These are phyloP conservation scores for Yamadazyma nakazawae DNA, from an alignment of 805 yeast species.

Conservation along the genomic window DNA sequence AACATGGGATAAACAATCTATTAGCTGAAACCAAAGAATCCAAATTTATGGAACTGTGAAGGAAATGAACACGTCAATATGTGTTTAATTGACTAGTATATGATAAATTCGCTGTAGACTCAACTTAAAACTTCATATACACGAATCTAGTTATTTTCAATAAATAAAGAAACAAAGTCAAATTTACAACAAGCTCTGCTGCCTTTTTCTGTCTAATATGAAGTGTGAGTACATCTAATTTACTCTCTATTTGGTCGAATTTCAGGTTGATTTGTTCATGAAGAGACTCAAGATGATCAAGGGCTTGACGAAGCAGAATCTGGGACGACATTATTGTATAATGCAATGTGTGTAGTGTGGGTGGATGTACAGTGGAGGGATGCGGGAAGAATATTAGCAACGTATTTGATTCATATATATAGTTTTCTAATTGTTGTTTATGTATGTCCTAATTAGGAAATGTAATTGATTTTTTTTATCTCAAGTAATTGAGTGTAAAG, in stretches of 20 bases:
- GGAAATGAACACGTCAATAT: neutral
- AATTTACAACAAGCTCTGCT: slow-evolving; percentile 1
- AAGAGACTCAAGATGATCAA: slow-evolving; percentile 2
- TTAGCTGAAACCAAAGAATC: neutral
- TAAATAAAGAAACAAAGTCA: slow-evolving; percentile 4
- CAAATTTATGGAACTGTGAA: neutral
- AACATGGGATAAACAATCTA: slow-evolving; percentile 32
- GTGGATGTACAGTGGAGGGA: neutral
- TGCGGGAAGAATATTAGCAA: neutral
- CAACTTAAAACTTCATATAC: slow-evolving; percentile 2
- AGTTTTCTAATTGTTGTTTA: slow-evolving; percentile 1
- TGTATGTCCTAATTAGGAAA: slow-evolving; percentile 10
- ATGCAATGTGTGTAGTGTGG: no score
- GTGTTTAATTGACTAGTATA: neutral
- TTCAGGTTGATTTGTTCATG: slow-evolving; percentile 6
- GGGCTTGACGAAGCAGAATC: slow-evolving; percentile 4
- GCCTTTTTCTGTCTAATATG: neutral
- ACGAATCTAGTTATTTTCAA: slow-evolving; percentile 2
- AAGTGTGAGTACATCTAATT: neutral
- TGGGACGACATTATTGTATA: neutral
- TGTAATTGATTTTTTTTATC: slow-evolving; percentile 2
- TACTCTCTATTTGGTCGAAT: slow-evolving; percentile 5
- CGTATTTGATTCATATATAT: neutral
- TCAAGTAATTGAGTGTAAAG: no score
- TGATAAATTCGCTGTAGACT: neutral